A percentile compares a stretch with the other conserved stretches of the same genome.
These are phyloP conservation scores for Aspergillus oerlinghausenensis DNA, from an alignment of 2,329 filamentous ascomycete species.

Conservation along the genomic window DNA sequence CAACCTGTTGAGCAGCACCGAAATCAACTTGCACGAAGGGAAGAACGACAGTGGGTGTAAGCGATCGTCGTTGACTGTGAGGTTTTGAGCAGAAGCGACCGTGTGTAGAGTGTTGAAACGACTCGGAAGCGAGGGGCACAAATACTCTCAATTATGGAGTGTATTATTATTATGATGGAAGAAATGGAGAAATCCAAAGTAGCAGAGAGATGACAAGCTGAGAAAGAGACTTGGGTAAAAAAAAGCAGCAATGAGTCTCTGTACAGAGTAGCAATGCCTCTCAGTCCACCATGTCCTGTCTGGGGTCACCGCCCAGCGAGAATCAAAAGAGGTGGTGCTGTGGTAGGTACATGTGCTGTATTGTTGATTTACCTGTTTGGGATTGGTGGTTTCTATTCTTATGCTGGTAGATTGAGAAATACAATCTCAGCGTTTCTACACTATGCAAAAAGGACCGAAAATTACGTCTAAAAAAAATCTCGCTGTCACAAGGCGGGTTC, in stretches of 20 bases:
- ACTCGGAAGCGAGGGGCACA: slow-evolving; percentile 3
- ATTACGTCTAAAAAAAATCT: background rate
- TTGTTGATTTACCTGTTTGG: background rate
- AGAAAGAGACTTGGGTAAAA: background rate
- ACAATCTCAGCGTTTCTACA: background rate
- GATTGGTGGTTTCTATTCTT: background rate
- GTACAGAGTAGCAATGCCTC: background rate
- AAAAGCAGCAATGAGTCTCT: background rate
- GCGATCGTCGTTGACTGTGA: slow-evolving; percentile 4
- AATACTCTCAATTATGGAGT: background rate
- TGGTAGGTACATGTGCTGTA: background rate
- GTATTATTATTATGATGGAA: background rate
- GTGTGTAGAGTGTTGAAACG: slow-evolving; percentile 3
- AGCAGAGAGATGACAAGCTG: background rate
- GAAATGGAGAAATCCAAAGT: background rate
- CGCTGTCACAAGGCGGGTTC: background rate
- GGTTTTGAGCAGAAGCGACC: slow-evolving; percentile 1
- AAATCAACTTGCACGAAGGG: background rate
- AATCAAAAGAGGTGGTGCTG: background rate
- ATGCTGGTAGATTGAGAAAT: background rate
- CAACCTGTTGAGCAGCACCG: background rate
- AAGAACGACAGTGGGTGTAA: background rate
- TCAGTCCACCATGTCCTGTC: background rate
- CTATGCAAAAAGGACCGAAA: background rate
- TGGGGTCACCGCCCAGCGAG: slow-evolving; percentile 1